These are phyloP conservation scores for Colletotrichum sp. DNA, from an alignment of 2,329 filamentous ascomycete species.

Conservation along the genomic window DNA sequence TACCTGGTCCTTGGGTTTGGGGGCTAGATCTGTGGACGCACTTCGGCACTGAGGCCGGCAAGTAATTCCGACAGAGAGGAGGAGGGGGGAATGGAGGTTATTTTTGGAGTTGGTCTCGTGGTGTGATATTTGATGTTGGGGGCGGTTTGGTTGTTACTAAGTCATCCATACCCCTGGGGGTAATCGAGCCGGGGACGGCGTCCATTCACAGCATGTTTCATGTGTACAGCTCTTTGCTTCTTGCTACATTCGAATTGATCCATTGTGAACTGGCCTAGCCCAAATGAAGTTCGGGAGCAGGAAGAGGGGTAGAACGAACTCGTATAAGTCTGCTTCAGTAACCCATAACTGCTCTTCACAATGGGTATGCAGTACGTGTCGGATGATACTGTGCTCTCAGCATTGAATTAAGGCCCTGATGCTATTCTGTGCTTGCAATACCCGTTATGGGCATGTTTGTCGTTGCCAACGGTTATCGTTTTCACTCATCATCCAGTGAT, in stretches of 20 bases:
- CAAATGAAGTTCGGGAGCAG: too few relatives aligned
- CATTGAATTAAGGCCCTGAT: neutral
- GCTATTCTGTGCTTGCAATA: neutral
- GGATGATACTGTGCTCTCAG: too few relatives aligned
- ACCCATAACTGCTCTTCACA: neutral
- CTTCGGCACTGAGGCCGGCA: neutral
- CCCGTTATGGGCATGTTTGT: accelerated
- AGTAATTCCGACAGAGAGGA: neutral
- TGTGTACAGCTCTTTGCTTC: neutral
- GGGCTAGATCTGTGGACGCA: neutral
- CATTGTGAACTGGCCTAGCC: neutral
- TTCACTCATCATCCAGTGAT: neutral
- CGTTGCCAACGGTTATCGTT: neutral
- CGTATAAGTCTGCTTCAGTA: too few relatives aligned
- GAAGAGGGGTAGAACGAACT: too few relatives aligned
- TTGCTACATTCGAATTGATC: neutral
- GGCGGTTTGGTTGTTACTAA: neutral
- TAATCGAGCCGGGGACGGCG: accelerated
- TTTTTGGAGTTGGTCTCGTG: neutral
- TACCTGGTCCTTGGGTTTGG: neutral
- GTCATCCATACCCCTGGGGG: neutral
- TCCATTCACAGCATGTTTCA: neutral
- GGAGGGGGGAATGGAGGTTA: neutral
- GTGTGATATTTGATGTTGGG: neutral
- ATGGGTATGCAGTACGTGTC: too few relatives aligned